These are phyloP conservation scores for Saccharomyces hybrid DNA, from an alignment of 1,139 yeast species.

Conservation along the genomic window DNA sequence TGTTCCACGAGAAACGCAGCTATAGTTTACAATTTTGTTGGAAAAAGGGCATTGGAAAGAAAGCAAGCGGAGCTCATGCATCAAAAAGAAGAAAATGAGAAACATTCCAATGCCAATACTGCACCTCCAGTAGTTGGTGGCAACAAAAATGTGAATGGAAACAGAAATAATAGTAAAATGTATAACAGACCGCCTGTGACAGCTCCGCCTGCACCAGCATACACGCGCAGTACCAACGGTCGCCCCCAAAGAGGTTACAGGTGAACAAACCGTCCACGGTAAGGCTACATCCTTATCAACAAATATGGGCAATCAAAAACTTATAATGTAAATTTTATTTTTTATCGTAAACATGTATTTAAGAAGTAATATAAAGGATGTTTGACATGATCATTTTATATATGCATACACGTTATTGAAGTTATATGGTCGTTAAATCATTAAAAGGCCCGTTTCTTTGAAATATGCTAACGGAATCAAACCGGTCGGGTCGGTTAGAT, in stretches of 20 bases:
- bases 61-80: constrained; percentile 2
- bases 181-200: background rate
- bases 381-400: background rate
- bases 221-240: background rate
- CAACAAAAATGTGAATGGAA: background rate
- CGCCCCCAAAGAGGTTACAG: background rate
- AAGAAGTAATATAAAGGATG: background rate
- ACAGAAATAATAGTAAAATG: background rate
- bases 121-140: background rate
- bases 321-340: background rate
- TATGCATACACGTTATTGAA: background rate
- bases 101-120: background rate
- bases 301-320: background rate
- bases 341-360: background rate
- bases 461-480: background rate
- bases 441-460: background rate
- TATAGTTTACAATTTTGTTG: constrained; percentile 48
- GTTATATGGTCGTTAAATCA: constrained; percentile 4
- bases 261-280: too few species aligned
- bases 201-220: constrained; percentile 1
- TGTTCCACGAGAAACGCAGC: constrained; percentile 91
- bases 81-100: constrained; percentile 1
- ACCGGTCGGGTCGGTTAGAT: constrained; percentile 3
- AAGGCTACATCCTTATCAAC: background rate
- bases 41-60: constrained; percentile 36